Evolutionary conservation across 257 asterid genomes (phyloP).

Genomic region (Gynochthodes officinalis): DNA sequence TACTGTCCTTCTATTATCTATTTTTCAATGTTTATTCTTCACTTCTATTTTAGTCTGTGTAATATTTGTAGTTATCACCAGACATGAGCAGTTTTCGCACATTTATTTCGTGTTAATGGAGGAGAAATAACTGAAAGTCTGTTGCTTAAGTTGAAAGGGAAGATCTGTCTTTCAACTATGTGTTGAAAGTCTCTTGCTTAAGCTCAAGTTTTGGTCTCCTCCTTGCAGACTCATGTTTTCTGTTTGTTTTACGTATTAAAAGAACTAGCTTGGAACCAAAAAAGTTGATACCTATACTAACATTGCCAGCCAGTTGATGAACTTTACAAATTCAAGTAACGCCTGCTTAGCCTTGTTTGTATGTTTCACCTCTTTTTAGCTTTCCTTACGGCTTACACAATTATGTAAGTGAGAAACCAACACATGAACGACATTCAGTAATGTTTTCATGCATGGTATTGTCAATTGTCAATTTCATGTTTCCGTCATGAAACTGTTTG

Average conservation of each 20-base stretch:
- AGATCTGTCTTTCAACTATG: no score
- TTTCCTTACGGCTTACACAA: no score
- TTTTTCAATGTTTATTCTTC: neutral
- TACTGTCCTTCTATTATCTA: neutral
- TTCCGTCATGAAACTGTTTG: neutral
- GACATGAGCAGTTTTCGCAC: neutral
- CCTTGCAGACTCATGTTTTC: neutral
- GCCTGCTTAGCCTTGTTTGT: neutral
- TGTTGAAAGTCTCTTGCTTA: neutral
- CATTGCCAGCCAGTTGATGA: neutral
- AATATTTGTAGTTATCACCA: neutral
- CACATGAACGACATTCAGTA: neutral
- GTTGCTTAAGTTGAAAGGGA: no score
- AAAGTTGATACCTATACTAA: no score
- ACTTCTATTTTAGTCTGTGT: neutral
- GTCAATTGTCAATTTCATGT: neutral
- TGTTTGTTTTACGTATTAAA: no score
- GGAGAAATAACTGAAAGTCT: no score
- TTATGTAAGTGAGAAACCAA: no score
- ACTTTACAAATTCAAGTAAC: neutral
- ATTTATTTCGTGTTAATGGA: no score
- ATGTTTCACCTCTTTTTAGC: neutral
- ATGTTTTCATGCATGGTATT: neutral
- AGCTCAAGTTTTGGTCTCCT: neutral
- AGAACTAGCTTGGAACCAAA: neutral